Percentiles rank a stretch among this genome's conserved stretches.
These are phyloP conservation scores for Trichocomaceae sp. DNA, from an alignment of 2,329 filamentous ascomycete genomes.

Conservation along the genomic window DNA sequence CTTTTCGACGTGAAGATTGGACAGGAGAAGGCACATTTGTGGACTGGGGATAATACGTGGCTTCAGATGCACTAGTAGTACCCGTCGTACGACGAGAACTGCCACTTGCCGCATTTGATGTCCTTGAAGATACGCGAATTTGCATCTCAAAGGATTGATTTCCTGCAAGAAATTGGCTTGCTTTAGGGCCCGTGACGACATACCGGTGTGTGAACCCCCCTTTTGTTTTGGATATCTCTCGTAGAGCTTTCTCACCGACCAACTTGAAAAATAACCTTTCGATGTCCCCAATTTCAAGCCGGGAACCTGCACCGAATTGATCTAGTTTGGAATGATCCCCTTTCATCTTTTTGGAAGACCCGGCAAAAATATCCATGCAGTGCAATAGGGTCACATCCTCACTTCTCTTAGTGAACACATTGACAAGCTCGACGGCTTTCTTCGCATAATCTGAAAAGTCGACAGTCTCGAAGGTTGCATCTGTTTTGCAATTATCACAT, in stretches of 20 bases:
- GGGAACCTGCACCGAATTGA: conserved; percentile 62
- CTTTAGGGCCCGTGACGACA: conserved; percentile 38
- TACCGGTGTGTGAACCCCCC: conserved; percentile 69
- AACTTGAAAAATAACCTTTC: conserved; percentile 79
- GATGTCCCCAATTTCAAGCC: conserved; percentile 66
- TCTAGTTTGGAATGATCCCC: conserved; percentile 50
- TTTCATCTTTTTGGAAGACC: conserved; percentile 56
- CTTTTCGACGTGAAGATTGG: conserved; percentile 38
- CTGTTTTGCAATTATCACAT: conserved; percentile 86
- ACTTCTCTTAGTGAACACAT: conserved; percentile 26
- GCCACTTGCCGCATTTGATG: conserved; percentile 19
- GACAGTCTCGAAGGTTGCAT: conserved; percentile 60
- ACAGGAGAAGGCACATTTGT: conserved; percentile 63
- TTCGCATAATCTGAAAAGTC: conserved; percentile 73
- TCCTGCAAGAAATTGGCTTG: conserved; percentile 42
- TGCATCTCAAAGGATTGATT: conserved; percentile 46
- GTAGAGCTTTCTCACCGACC: conserved; percentile 64
- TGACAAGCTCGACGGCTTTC: conserved; percentile 63
- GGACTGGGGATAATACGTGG: conserved; percentile 49
- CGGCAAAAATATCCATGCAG: conserved; percentile 77
- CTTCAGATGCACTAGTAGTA: conserved; percentile 30
- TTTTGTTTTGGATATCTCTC: conserved; percentile 63
- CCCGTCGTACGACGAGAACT: conserved; percentile 15
- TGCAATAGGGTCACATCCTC: conserved; percentile 66
- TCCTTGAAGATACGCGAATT: conserved; percentile 43